Evolutionary conservation across 1,139 yeast genomes (phyloP).

Genomic region (Entelexis paramagnoliae): DNA sequence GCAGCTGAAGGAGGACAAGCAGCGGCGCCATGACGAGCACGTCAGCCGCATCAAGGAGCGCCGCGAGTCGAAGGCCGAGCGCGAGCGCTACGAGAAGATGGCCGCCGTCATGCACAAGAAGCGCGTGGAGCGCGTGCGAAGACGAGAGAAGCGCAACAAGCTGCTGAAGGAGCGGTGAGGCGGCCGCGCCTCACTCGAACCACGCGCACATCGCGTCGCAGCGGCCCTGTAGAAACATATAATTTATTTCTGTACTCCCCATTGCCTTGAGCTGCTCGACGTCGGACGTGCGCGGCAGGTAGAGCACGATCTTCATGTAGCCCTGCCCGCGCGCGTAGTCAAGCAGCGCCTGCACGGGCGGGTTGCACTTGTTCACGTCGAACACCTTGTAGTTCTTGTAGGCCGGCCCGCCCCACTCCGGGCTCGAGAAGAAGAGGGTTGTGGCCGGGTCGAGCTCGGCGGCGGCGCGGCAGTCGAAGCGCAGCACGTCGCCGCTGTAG

Average conservation of each 20-base stretch:
- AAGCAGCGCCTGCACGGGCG: constrained; percentile 17
- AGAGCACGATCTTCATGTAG: constrained; percentile 10
- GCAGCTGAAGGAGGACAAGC: constrained; percentile 34
- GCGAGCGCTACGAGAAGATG: constrained; percentile 35
- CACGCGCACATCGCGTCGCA: constrained; percentile 20
- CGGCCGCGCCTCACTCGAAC: constrained; percentile 6
- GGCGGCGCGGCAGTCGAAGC: constrained; percentile 10
- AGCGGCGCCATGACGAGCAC: constrained; percentile 28
- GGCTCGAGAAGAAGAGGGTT: constrained; percentile 62
- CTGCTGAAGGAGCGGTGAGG: constrained; percentile 35
- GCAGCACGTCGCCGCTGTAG: constrained; percentile 47
- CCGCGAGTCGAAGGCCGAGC: constrained; percentile 35
- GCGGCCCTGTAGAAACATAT: constrained; percentile 15
- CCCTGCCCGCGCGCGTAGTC: constrained; percentile 10
- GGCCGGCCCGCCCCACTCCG: constrained; percentile 95
- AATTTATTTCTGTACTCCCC: constrained; percentile 19
- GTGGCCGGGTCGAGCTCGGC: constrained; percentile 24
- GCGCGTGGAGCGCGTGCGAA: constrained; percentile 34
- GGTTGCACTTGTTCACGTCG: constrained; percentile 35
- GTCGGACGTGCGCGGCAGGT: constrained; percentile 22
- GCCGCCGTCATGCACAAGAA: constrained; percentile 37
- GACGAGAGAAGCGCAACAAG: constrained; percentile 38
- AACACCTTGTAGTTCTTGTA: constrained; percentile 43
- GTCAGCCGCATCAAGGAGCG: constrained; percentile 32
- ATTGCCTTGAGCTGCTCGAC: constrained; percentile 16